Evolutionary conservation across 2,329 filamentous ascomycete genomes (phyloP).

Genomic region (Colletotrichum navitas): DNA sequence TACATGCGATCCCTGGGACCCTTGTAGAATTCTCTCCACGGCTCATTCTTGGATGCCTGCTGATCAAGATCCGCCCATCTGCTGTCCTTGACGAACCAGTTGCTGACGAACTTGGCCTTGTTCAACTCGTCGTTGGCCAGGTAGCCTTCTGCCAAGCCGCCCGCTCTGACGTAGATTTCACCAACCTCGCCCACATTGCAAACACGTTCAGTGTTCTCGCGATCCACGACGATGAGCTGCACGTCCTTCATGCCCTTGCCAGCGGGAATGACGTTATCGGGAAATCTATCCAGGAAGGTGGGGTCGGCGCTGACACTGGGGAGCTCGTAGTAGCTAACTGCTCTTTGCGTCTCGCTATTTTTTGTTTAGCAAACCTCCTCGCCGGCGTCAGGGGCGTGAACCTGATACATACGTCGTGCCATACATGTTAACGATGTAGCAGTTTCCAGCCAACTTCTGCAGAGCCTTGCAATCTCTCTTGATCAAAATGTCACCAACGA

Average conservation of each 20-base stretch:
- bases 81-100: constrained; percentile 86
- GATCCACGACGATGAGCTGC: constrained; percentile 81
- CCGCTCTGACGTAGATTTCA: constrained; percentile 86
- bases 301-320: constrained; percentile 75
- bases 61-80: constrained; percentile 77
- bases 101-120: constrained; percentile 81
- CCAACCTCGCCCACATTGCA: constrained; percentile 87
- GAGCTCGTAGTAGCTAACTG: constrained; percentile 87
- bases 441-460: constrained; percentile 75
- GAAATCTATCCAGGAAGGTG: constrained; percentile 64
- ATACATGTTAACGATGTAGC: constrained; percentile 86
- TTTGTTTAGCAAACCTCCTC: not conserved
- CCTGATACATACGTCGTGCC: constrained; percentile 73
- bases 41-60: constrained; percentile 64
- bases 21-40: constrained; percentile 83
- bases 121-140: constrained; percentile 56
- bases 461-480: constrained; percentile 84
- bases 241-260: constrained; percentile 91
- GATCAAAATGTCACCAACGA: constrained; percentile 91
- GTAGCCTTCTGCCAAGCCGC: constrained; percentile 79
- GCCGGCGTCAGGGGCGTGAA: constrained; percentile 57
- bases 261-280: constrained; percentile 70
- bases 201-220: constrained; percentile 68
- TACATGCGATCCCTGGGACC: constrained; percentile 90
- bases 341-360: constrained; percentile 75